Percentiles rank a stretch among this genome's conserved stretches.
phyloP scores from a whole-genome alignment of 805 yeast species.

The Cyberlindnera americana region DNA sequence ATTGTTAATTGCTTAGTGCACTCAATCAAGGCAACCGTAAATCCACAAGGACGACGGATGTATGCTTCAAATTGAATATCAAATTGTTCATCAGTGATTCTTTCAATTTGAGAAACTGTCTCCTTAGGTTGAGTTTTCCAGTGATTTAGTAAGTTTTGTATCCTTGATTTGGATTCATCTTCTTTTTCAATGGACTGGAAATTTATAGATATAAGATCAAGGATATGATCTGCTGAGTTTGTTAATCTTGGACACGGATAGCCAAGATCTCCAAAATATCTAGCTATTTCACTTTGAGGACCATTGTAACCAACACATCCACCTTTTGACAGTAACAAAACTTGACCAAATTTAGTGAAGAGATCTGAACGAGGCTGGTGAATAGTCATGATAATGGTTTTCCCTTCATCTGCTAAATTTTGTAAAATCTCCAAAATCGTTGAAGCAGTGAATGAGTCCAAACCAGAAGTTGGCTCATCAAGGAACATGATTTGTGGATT shows the following conservation, averaged over 20 bases:
- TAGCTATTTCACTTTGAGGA: constrained; percentile 40
- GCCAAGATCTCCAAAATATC: constrained; percentile 49
- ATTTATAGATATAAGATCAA: constrained; percentile 61
- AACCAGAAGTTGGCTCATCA: constrained; percentile 90
- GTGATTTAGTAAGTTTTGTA: constrained; percentile 9
- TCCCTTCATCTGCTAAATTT: constrained; percentile 54
- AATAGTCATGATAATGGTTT: constrained; percentile 72
- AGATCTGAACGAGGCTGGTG: constrained; percentile 84
- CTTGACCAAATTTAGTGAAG: constrained; percentile 62
- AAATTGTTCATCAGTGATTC: constrained; percentile 16
- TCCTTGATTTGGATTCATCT: constrained; percentile 15
- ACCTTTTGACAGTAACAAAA: constrained; percentile 72
- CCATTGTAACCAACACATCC: constrained; percentile 76
- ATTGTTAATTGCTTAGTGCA: constrained; percentile 22
- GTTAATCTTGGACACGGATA: constrained; percentile 56
- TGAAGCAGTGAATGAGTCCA: constrained; percentile 76
- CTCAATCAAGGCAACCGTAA: constrained; percentile 19
- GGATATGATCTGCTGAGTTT: constrained; percentile 71
- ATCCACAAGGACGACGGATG: constrained; percentile 19
- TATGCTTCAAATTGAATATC: constrained; percentile 11
- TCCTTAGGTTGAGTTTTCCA: constrained; percentile 15
- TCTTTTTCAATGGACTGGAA: constrained; percentile 20
- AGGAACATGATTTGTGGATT: constrained; percentile 69
- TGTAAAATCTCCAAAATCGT: constrained; percentile 63
- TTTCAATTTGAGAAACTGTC: neutral